Evolutionary conservation across 2,329 filamentous ascomycete genomes (phyloP).

Genomic region (Cladosporium velox): DNA sequence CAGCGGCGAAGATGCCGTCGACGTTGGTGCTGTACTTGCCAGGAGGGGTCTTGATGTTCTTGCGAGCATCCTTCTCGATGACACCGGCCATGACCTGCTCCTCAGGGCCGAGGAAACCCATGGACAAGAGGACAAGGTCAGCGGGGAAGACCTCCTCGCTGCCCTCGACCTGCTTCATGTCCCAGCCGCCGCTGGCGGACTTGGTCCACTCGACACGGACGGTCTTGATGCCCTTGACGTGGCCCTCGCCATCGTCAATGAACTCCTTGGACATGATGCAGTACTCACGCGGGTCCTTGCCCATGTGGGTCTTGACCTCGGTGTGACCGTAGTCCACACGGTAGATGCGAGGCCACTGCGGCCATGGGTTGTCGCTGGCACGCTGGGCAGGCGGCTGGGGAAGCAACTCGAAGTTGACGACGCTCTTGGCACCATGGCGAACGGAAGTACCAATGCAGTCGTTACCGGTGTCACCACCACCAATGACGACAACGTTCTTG

Average conservation of each 20-base stretch:
- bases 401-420: slow-evolving; percentile 94
- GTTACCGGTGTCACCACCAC: slow-evolving; percentile 96
- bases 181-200: slow-evolving; percentile 85
- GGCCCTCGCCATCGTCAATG: slow-evolving; percentile 81
- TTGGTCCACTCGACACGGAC: slow-evolving; percentile 96
- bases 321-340: slow-evolving; percentile 97
- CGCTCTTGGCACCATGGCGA: slow-evolving; percentile 91
- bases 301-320: slow-evolving; percentile 94
- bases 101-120: slow-evolving; percentile 96
- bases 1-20: slow-evolving; percentile 86
- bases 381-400: slow-evolving; percentile 90
- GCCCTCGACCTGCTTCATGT: slow-evolving; percentile 96
- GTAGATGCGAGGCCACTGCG: slow-evolving; percentile 97
- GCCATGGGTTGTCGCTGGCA: slow-evolving; percentile 94
- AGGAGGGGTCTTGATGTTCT: slow-evolving; percentile 92
- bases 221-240: slow-evolving; percentile 94
- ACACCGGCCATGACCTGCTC: slow-evolving; percentile 82
- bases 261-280: slow-evolving; percentile 99
- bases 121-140: slow-evolving; percentile 88
- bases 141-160: slow-evolving; percentile 96
- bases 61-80: slow-evolving; percentile 86
- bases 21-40: slow-evolving; percentile 89
- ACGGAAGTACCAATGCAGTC: slow-evolving; percentile 97
- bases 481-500: slow-evolving; percentile 95
- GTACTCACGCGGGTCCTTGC: slow-evolving; percentile 93